phyloP scores from a whole-genome alignment of 2,329 filamentous ascomycete genomes.

The Aspergillus novofumigatus region DNA sequence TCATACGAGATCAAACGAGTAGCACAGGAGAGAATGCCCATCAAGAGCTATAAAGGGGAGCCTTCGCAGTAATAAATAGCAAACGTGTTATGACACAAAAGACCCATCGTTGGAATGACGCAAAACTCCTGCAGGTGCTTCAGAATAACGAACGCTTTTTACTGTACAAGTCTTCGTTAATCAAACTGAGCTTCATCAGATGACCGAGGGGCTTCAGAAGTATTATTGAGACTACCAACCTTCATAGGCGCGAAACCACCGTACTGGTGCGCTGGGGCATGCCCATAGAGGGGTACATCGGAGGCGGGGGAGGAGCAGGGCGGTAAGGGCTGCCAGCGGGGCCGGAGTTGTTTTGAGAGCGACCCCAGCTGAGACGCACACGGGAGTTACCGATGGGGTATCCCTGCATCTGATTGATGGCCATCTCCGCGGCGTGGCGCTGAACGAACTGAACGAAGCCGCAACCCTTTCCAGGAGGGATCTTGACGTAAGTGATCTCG shows the following conservation, averaged over 20 bases:
- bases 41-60: constrained; percentile 41
- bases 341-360: constrained; percentile 98
- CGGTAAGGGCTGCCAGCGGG: constrained; percentile 94
- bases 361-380: constrained; percentile 94
- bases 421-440: constrained; percentile 98
- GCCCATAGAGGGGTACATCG: constrained; percentile 67
- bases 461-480: constrained; percentile 96
- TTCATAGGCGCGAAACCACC: constrained; percentile 64
- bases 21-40: constrained; percentile 40
- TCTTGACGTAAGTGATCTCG: constrained; percentile 99
- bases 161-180: constrained; percentile 22
- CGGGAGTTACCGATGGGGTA: constrained; percentile 99
- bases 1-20: constrained; percentile 39
- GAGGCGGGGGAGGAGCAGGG: constrained; percentile 73
- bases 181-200: constrained; percentile 6
- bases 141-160: constrained; percentile 39
- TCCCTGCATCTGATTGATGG: constrained; percentile 99
- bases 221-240: constrained; percentile 44
- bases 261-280: constrained; percentile 63
- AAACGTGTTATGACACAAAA: constrained; percentile 38
- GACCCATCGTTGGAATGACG: constrained; percentile 40
- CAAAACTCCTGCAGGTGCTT: constrained; percentile 43
- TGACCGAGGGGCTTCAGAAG: constrained; percentile 6
- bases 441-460: constrained; percentile 99
- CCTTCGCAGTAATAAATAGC: constrained; percentile 33